These are phyloP conservation scores for Gymnopilus dilepis DNA, from an alignment of 768 basidiomycete species.

Conservation along the genomic window DNA sequence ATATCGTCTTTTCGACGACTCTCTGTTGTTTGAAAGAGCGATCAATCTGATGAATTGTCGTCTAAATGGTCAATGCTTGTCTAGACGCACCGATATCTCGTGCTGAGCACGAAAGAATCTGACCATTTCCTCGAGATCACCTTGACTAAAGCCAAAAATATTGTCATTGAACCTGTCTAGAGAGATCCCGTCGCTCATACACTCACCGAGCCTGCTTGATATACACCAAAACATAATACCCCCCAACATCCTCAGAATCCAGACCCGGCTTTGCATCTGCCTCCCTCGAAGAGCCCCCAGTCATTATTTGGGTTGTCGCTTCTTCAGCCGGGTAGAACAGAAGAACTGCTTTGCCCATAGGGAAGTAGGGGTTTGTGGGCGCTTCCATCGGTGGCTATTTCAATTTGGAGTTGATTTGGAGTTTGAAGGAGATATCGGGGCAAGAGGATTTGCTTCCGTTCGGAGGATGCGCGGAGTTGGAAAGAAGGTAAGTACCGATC, in stretches of 20 bases:
- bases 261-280: background rate
- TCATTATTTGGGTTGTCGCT: background rate
- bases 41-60: background rate
- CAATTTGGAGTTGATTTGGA: too few species aligned
- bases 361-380: too few species aligned
- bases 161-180: background rate
- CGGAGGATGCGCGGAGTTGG: too few species aligned
- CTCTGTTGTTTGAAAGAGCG: slow-evolving; percentile 25
- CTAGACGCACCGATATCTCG: slow-evolving; percentile 40
- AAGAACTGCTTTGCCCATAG: slow-evolving; percentile 16
- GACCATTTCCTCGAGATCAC: slow-evolving; percentile 30
- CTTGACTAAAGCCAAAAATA: background rate
- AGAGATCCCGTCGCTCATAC: background rate
- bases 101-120: slow-evolving; percentile 36
- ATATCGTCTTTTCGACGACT: slow-evolving; percentile 38
- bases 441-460: too few species aligned
- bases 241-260: slow-evolving; percentile 18
- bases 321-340: slow-evolving; percentile 36
- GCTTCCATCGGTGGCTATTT: too few species aligned
- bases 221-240: slow-evolving; percentile 37
- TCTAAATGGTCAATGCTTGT: background rate
- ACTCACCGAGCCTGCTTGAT: slow-evolving; percentile 35
- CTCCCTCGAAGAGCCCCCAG: too few species aligned
- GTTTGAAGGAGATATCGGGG: too few species aligned
- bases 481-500: too few species aligned